phyloP scores from a whole-genome alignment of 805 yeast genomes.

The Grigorovia transvaalensis region DNA sequence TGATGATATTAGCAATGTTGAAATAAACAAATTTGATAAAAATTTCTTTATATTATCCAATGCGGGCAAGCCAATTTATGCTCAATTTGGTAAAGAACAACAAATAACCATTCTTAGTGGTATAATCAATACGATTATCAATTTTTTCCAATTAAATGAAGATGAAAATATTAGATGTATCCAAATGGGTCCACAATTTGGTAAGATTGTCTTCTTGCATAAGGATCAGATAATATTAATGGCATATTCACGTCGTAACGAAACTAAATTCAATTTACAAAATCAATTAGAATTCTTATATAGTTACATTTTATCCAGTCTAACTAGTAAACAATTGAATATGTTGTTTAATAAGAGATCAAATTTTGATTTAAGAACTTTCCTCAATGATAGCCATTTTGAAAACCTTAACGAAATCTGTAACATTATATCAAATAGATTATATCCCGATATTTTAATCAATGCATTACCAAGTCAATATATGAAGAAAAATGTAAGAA shows the following conservation, averaged over 20 bases:
- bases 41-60: constrained; percentile 71
- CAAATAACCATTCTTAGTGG: constrained; percentile 61
- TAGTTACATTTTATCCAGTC: constrained; percentile 67
- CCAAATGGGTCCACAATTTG: constrained; percentile 3
- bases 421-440: constrained; percentile 36
- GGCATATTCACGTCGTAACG: constrained; percentile 52
- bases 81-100: constrained; percentile 64
- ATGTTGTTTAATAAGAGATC: constrained; percentile 60
- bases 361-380: constrained; percentile 71
- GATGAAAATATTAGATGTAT: constrained; percentile 37
- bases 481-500: constrained; percentile 47
- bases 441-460: constrained; percentile 49
- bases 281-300: constrained; percentile 65
- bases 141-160: constrained; percentile 45
- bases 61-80: constrained; percentile 84
- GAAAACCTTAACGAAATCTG: constrained; percentile 60
- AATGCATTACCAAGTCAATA: constrained; percentile 58
- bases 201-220: constrained; percentile 45
- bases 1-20: neutral
- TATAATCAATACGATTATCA: constrained; percentile 65
- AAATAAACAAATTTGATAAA: constrained; percentile 30
- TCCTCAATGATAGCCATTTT: constrained; percentile 65
- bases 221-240: constrained; percentile 64
- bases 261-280: constrained; percentile 39
- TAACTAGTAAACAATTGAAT: constrained; percentile 69